Conservation (phyloP, 2,329 filamentous ascomycete species). For the Sporothrix brunneoviolacea region DNA sequence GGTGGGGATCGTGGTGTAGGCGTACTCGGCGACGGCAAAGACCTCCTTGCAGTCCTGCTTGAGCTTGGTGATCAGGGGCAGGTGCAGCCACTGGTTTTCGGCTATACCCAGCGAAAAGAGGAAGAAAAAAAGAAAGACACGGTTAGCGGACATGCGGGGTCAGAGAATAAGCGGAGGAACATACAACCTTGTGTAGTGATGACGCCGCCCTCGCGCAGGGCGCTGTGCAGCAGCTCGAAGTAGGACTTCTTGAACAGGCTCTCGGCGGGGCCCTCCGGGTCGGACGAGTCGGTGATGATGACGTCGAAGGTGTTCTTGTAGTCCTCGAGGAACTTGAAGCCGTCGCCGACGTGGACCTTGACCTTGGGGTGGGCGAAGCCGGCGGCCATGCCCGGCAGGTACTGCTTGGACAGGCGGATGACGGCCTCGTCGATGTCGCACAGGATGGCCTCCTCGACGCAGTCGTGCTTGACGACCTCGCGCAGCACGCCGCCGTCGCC, state of each 20-base stretch:
- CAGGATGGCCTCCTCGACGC: slow-evolving; percentile 89
- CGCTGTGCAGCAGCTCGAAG: slow-evolving; percentile 87
- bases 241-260: slow-evolving; percentile 97
- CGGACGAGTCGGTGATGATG: slow-evolving; percentile 98
- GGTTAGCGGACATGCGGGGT: slow-evolving; percentile 4
- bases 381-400: slow-evolving; percentile 86
- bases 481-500: slow-evolving; percentile 96
- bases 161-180: slow-evolving; percentile 41
- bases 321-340: slow-evolving; percentile 96
- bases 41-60: slow-evolving; percentile 96
- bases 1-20: slow-evolving; percentile 97
- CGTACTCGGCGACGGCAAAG: slow-evolving; percentile 97
- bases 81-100: slow-evolving; percentile 99
- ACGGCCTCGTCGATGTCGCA: slow-evolving; percentile 99
- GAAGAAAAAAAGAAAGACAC: slow-evolving; percentile 15
- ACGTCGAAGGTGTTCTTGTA: slow-evolving; percentile 98
- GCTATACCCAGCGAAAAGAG: slow-evolving; percentile 47
- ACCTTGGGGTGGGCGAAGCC: slow-evolving; percentile 93
- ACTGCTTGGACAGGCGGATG: slow-evolving; percentile 96
- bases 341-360: slow-evolving; percentile 88
- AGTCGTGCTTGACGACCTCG: slow-evolving; percentile 98
- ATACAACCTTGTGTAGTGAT: slow-evolving; percentile 99
- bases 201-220: slow-evolving; percentile 89
- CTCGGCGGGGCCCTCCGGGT: slow-evolving; percentile 95
- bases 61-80: slow-evolving; percentile 85